Evolutionary conservation across 768 basidiomycete species (phyloP).

Genomic region (Tylopilus felleus): DNA sequence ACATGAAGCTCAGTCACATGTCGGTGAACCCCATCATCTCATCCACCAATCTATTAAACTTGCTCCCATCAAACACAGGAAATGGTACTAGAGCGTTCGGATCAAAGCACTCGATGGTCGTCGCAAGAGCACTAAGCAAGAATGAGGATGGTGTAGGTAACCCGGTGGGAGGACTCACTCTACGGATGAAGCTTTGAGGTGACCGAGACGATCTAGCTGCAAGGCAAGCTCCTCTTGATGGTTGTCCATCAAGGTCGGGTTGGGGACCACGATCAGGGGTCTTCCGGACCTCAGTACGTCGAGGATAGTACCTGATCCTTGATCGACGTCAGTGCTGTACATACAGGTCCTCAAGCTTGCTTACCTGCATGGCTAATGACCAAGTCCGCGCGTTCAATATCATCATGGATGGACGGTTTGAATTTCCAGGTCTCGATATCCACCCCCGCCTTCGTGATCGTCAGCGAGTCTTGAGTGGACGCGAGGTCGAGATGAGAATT

Average conservation of each 20-base stretch:
- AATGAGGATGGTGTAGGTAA: slow-evolving; percentile 5
- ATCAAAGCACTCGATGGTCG: slow-evolving; percentile 51
- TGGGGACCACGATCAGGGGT: slow-evolving; percentile 84
- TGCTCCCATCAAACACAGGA: slow-evolving; percentile 63
- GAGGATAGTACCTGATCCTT: slow-evolving; percentile 93
- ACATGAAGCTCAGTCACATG: slow-evolving; percentile 25
- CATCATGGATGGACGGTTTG: slow-evolving; percentile 65
- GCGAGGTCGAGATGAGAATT: slow-evolving; percentile 46
- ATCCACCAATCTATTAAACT: slow-evolving; percentile 66
- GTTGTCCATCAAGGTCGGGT: slow-evolving; percentile 83
- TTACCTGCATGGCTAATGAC: slow-evolving; percentile 94
- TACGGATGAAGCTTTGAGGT: slow-evolving; percentile 56
- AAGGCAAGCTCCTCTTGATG: slow-evolving; percentile 89
- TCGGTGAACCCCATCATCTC: slow-evolving; percentile 69
- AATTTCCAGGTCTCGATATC: slow-evolving; percentile 68
- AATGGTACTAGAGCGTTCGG: slow-evolving; percentile 49
- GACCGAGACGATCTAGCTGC: slow-evolving; percentile 53
- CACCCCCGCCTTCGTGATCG: slow-evolving; percentile 38
- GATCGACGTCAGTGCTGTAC: slow-evolving; percentile 1
- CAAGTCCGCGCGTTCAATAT: slow-evolving; percentile 65
- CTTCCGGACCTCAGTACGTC: slow-evolving; percentile 76
- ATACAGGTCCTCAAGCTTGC: slow-evolving; percentile 13
- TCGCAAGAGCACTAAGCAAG: slow-evolving; percentile 47
- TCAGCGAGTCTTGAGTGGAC: slow-evolving; percentile 15
- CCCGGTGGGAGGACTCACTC: slow-evolving; percentile 42